Base-by-base conservation (phyloP, 129 eudicot genomes). In the Artemisia tridentata region DNA sequence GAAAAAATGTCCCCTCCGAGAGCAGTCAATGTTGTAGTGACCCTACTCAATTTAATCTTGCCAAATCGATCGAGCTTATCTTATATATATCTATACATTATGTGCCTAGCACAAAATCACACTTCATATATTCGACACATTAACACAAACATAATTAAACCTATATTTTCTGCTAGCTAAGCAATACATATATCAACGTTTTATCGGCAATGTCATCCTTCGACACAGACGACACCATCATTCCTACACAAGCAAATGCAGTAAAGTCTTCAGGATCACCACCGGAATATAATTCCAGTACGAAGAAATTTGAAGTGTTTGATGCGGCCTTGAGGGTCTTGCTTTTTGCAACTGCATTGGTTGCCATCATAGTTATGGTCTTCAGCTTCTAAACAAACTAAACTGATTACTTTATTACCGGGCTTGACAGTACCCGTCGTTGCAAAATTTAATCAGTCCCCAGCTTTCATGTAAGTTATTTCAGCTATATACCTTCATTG, bases 401-500 rank as follows among this genome's bases (percentile, higher is more conserved):
- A 78, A 68, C 8, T 23, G 15, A 11, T 86, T 41, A 74, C 48
- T 0, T 18, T 77, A 0, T 68, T 67, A 41, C 84, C 85, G 7
- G 54, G 70, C 18, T 12, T 10, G 17, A 4, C 41, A 3, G 5
- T 52, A 3, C 58, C 79, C 0, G 2, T 59, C n/a, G 2, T 74
- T 16, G 82, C 90, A 1, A 82, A 84, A 50, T 89, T 84, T 75
- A 58, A 34, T 1, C 19, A 87, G 48, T 87, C 95, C 5, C 95
- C 92, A 3, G 92, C 96, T 62, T 80, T 84, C 82, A 74, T 88
- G 96, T 88, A 79, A 83, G 88, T 68, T 45, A 20, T 49, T 11
- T 49, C 8, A 34, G 41, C 41, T 34, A 34, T 31, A 5, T 31
- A 31, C 8, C 41, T 31, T 31, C 41, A 5, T 31, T 31, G 41